phyloP scores from a whole-genome alignment of 345 rosid genomes.

The Eucalyptus urophylla region DNA sequence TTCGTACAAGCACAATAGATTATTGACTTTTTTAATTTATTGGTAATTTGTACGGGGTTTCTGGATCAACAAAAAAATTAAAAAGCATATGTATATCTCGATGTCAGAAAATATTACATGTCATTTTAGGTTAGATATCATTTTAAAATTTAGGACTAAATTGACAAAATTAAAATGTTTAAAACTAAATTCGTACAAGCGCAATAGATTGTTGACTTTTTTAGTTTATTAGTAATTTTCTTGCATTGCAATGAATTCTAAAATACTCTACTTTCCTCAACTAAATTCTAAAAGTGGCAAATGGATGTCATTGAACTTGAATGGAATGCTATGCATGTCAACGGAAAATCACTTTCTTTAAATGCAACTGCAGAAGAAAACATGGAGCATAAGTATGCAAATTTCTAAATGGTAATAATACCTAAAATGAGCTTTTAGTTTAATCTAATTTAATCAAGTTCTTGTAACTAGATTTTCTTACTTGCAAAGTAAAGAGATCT shows the following conservation, averaged over 20 bases:
- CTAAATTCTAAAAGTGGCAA: not conserved
- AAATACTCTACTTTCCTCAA: not conserved
- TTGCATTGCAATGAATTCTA: not conserved
- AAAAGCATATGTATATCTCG: too few species aligned
- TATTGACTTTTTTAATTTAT: not conserved
- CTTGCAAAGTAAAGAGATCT: not conserved
- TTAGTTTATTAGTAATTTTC: not conserved
- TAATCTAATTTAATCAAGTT: not conserved
- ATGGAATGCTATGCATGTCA: not conserved
- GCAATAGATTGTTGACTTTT: not conserved
- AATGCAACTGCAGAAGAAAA: not conserved
- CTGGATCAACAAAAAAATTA: too few species aligned
- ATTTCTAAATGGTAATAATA: not conserved
- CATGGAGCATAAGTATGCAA: not conserved
- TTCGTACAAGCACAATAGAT: accelerated
- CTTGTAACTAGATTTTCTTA: not conserved
- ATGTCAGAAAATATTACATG: too few species aligned
- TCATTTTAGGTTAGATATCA: too few species aligned
- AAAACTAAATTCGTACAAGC: too few species aligned
- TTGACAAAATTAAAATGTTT: too few species aligned
- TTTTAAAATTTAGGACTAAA: too few species aligned
- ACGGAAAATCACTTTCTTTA: not conserved
- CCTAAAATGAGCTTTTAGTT: not conserved
- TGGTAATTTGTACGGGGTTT: not conserved
- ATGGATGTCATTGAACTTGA: not conserved